Evolutionary conservation across 2,329 filamentous ascomycete genomes (phyloP).

Genomic region (Spiromastix sp.): DNA sequence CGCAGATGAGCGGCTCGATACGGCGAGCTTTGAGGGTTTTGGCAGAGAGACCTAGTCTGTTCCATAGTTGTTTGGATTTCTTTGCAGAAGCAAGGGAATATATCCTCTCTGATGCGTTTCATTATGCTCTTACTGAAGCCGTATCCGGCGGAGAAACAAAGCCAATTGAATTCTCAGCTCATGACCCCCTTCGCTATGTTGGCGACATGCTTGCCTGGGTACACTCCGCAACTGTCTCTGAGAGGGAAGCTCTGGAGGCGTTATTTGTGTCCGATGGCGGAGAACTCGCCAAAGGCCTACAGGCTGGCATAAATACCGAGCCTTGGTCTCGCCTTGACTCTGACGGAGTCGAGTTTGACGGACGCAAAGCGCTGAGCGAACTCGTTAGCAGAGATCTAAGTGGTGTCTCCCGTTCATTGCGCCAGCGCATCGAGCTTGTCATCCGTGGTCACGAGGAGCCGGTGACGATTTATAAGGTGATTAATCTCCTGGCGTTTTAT

Average conservation of each 20-base stretch:
- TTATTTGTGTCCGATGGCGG: slow-evolving; percentile 86
- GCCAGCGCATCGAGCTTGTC: slow-evolving; percentile 81
- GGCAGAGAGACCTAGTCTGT: slow-evolving; percentile 78
- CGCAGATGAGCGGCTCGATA: slow-evolving; percentile 79
- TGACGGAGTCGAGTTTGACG: slow-evolving; percentile 58
- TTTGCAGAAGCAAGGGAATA: slow-evolving; percentile 86
- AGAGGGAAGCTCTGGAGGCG: slow-evolving; percentile 82
- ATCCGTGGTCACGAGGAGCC: slow-evolving; percentile 88
- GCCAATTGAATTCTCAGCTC: slow-evolving; percentile 86
- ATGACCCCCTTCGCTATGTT: slow-evolving; percentile 83
- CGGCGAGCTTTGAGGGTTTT: slow-evolving; percentile 74
- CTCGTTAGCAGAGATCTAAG: slow-evolving; percentile 78
- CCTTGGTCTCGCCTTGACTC: slow-evolving; percentile 64
- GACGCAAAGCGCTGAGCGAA: slow-evolving; percentile 68
- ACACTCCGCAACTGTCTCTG: slow-evolving; percentile 87
- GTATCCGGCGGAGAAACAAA: slow-evolving; percentile 55
- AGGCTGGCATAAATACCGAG: slow-evolving; percentile 70
- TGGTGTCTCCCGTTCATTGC: slow-evolving; percentile 72
- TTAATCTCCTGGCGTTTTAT: slow-evolving; percentile 85
- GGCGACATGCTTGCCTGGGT: slow-evolving; percentile 98
- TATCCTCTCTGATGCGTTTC: slow-evolving; percentile 80
- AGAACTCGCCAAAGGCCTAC: slow-evolving; percentile 72
- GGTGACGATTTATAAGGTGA: slow-evolving; percentile 78
- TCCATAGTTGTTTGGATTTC: slow-evolving; percentile 86
- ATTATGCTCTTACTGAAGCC: slow-evolving; percentile 71